Base-by-base conservation (phyloP, 2,329 filamentous ascomycete genomes). In the Trichoderma sp. region DNA sequence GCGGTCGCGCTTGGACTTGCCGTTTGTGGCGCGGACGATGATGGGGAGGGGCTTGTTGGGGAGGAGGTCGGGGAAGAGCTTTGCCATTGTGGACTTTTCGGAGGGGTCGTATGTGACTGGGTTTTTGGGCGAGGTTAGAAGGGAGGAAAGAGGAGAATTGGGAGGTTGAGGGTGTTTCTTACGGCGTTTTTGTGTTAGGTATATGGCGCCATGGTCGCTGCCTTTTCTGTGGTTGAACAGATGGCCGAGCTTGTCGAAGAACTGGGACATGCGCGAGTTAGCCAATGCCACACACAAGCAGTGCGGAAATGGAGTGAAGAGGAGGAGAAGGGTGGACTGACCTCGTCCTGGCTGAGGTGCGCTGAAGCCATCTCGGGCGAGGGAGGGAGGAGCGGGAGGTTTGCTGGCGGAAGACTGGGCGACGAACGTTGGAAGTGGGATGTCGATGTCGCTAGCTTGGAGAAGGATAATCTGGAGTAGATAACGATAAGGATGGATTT, bases 21-120 rank as follows among this genome's bases (percentile, higher is more conserved):
- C 95, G 83, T 98, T 94, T 41, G 93, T 93, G 16, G 95, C 96
- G 76, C 95, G 92, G 78, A 99, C 90, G 62, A 98, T 86, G 76
- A 98, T 86, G 8, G 95, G 93, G 16, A 93, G 85, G 6, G 92
- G 91, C 33, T 86, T 85, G 12, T 88, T 84, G 16, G 88, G 89
- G 76, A 89, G 84, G 1, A 92, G 87, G 78, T 94, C 92, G 80
- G 90, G 87, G 75, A 93, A 87, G 16, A 89, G 86, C 72, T 89
- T 86, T 75, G 85, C 85, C 45, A 84, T 82, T 33, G 87, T 76
- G 27, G 85, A 80, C 6, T 86, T 31, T 56, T 87, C 80, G 76
- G 87, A 86, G 77, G 87, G 84, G 68, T 81, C 83, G 77, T 85
- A 83, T 16, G 86, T 84, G 75, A 88, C 88, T 89, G 77, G 5